phyloP scores from a whole-genome alignment of 352 stramenopile species.

The Aphanomyces euteiches region DNA sequence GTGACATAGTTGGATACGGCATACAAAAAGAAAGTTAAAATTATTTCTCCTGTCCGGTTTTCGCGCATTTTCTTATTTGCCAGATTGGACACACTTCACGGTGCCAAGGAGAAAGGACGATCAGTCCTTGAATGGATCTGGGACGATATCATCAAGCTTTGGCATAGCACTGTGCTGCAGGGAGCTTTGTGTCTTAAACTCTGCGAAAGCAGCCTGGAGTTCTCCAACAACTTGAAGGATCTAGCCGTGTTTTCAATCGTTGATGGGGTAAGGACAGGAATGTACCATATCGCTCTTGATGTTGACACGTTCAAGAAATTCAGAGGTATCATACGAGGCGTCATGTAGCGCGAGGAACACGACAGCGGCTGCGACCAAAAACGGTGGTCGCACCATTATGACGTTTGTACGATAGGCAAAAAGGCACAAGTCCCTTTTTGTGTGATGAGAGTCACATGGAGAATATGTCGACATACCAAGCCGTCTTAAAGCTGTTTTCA shows the following conservation, averaged over 20 bases:
- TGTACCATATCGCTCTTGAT: constrained; percentile 73
- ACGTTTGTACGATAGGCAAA: constrained; percentile 87
- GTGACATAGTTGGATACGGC: too few species aligned
- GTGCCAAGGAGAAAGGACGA: background rate
- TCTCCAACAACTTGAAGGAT: constrained; percentile 69
- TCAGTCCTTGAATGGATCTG: constrained; percentile 39
- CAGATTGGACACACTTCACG: too few species aligned
- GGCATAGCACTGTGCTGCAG: constrained; percentile 61
- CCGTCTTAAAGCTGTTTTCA: constrained; percentile 79
- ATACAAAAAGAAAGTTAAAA: too few species aligned
- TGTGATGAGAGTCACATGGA: background rate
- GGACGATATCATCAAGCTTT: constrained; percentile 78
- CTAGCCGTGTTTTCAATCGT: background rate
- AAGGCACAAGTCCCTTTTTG: constrained; percentile 70
- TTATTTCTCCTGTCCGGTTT: too few species aligned
- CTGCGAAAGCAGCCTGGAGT: constrained; percentile 70
- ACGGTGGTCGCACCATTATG: constrained; percentile 77
- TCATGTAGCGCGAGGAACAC: constrained; percentile 76
- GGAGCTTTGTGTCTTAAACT: constrained; percentile 63
- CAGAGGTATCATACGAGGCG: constrained; percentile 64
- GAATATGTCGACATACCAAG: constrained; percentile 45
- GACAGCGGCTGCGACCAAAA: constrained; percentile 84
- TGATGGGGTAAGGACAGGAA: background rate
- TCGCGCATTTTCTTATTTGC: too few species aligned
- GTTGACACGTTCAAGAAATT: constrained; percentile 76